A percentile compares a stretch with the other conserved stretches of the same genome.
Evolutionary conservation across 768 basidiomycete genomes (phyloP).

Genomic region (Rhizopogon rudus): DNA sequence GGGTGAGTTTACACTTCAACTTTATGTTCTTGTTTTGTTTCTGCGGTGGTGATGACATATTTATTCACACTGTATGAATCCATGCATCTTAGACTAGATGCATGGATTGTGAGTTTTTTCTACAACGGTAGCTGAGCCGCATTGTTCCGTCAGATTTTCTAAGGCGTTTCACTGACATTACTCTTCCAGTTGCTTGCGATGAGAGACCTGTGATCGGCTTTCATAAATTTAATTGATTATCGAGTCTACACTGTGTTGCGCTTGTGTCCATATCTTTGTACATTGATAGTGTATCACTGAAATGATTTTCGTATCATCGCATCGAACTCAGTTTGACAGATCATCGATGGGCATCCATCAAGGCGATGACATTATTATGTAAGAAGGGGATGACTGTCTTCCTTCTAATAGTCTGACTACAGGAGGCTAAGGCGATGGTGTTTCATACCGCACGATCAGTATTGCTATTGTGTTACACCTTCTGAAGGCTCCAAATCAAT

Average conservation of each 20-base stretch:
- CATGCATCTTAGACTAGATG: conserved; percentile 25
- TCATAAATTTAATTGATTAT: background rate
- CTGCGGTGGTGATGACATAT: conserved; percentile 46
- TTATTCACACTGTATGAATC: conserved; percentile 78
- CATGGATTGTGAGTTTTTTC: conserved; percentile 51
- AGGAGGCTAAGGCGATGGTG: too few relatives aligned
- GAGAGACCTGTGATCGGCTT: background rate
- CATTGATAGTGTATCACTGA: too few relatives aligned
- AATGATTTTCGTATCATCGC: too few relatives aligned
- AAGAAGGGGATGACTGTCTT: too few relatives aligned
- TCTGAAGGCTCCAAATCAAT: background rate
- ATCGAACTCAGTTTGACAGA: too few relatives aligned
- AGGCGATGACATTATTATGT: too few relatives aligned
- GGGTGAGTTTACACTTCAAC: conserved; percentile 14
- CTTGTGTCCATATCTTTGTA: background rate
- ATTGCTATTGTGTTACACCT: background rate
- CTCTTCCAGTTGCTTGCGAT: background rate
- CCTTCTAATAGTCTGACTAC: too few relatives aligned
- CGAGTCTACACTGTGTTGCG: too few relatives aligned
- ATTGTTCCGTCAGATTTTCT: conserved; percentile 1
- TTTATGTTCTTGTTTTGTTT: conserved; percentile 4
- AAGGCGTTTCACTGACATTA: conserved; percentile 7
- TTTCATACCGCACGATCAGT: too few relatives aligned
- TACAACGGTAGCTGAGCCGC: conserved; percentile 85
- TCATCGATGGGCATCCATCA: too few relatives aligned